Conservation (phyloP, 2,329 filamentous ascomycete species). For the Penicillium sclerotiorum region DNA sequence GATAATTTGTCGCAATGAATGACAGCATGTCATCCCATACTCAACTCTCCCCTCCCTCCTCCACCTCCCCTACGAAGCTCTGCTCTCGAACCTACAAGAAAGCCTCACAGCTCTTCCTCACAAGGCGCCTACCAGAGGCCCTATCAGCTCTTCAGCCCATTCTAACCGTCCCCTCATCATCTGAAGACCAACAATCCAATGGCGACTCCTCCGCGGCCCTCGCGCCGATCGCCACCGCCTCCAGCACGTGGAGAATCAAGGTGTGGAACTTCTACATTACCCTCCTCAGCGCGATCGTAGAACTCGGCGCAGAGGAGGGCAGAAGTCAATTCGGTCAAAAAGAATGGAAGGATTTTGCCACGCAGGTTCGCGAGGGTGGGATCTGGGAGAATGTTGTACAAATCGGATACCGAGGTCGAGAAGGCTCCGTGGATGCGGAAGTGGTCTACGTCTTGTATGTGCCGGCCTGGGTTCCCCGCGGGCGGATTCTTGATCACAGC, state of each 20-base stretch:
- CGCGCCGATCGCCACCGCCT: slow-evolving; percentile 77
- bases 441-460: slow-evolving; percentile 67
- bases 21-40: slow-evolving; percentile 48
- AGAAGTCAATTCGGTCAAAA: slow-evolving; percentile 83
- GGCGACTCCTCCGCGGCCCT: slow-evolving; percentile 53
- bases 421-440: slow-evolving; percentile 90
- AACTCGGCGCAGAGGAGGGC: slow-evolving; percentile 86
- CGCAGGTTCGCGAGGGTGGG: slow-evolving; percentile 82
- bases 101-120: slow-evolving; percentile 90
- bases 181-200: slow-evolving; percentile 44
- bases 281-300: slow-evolving; percentile 85
- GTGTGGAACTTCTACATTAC: slow-evolving; percentile 97
- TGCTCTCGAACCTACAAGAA: slow-evolving; percentile 92
- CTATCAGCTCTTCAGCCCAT: slow-evolving; percentile 82
- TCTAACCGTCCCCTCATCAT: slow-evolving; percentile 61
- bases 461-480: not conserved
- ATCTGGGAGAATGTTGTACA: slow-evolving; percentile 94
- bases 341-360: slow-evolving; percentile 79
- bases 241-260: slow-evolving; percentile 82
- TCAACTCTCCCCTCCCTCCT: slow-evolving; percentile 67
- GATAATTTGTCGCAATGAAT: slow-evolving; percentile 27
- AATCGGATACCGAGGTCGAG: slow-evolving; percentile 82
- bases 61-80: slow-evolving; percentile 63
- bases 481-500: not conserved
- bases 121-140: slow-evolving; percentile 87